These are phyloP conservation scores for Bisporella sp. DNA, from an alignment of 2,329 filamentous ascomycete genomes.

Conservation along the genomic window DNA sequence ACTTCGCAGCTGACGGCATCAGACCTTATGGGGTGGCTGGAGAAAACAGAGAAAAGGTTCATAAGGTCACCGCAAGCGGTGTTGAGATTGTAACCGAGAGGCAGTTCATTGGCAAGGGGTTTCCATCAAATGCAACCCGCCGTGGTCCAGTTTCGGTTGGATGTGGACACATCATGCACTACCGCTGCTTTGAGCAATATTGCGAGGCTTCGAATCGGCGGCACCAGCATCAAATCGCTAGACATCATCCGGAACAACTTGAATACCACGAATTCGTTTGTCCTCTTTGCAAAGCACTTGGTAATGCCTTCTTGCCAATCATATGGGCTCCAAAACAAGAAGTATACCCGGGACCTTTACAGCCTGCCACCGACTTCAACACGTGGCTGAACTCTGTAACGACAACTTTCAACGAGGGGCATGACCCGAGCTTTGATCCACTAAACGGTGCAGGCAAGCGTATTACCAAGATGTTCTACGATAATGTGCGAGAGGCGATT, in stretches of 20 bases:
- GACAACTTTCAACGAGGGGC: not conserved
- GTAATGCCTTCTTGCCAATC: constrained; percentile 90
- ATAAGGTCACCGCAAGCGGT: constrained; percentile 69
- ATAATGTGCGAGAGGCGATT: constrained; percentile 10
- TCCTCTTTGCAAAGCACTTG: constrained; percentile 91
- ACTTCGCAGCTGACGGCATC: constrained; percentile 73
- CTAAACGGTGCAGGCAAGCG: not conserved
- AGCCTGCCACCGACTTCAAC: constrained; percentile 52
- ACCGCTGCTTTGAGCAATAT: constrained; percentile 88
- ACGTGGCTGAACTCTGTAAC: constrained; percentile 22
- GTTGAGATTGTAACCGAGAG: constrained; percentile 65
- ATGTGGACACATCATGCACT: constrained; percentile 99
- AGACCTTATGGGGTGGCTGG: constrained; percentile 87
- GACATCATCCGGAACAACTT: constrained; percentile 83
- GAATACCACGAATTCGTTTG: constrained; percentile 86
- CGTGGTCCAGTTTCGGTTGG: constrained; percentile 79
- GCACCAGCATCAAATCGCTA: constrained; percentile 86
- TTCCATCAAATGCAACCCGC: constrained; percentile 59
- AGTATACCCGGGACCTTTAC: constrained; percentile 67
- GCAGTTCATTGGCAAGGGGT: constrained; percentile 84
- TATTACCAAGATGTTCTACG: not conserved
- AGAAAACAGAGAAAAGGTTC: constrained; percentile 72
- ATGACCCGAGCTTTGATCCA: too few species aligned
- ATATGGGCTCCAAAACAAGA: constrained; percentile 93
- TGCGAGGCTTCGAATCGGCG: constrained; percentile 75